A percentile compares a stretch with the other conserved stretches of the same genome.
These are phyloP conservation scores for Begonia peltatifolia DNA, from an alignment of 306 rosid genomes.

Conservation along the genomic window DNA sequence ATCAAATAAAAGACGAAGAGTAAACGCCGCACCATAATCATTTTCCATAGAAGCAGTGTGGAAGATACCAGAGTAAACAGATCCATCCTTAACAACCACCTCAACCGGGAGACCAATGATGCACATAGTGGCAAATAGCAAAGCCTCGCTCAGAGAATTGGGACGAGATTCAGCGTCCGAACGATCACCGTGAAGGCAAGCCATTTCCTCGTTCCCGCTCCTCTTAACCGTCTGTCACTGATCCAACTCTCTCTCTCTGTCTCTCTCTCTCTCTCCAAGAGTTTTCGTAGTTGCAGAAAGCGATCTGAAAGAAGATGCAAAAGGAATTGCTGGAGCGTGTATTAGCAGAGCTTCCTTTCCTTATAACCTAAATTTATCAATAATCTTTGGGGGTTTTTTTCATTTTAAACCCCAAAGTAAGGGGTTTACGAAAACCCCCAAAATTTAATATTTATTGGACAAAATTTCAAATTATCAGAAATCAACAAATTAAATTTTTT, in stretches of 20 bases:
- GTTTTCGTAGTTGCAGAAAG: too few relatives aligned
- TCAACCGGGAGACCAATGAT: constrained; percentile 71
- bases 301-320: too few relatives aligned
- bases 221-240: constrained; percentile 2
- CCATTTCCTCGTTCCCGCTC: constrained; percentile 27
- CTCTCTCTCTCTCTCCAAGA: neutral
- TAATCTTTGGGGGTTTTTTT: too few relatives aligned
- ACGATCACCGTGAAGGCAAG: constrained; percentile 33
- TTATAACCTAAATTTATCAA: too few relatives aligned
- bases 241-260: constrained; percentile 2
- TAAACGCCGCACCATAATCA: constrained; percentile 32
- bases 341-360: too few relatives aligned
- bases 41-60: constrained; percentile 49
- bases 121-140: constrained; percentile 60
- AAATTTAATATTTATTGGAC: too few relatives aligned
- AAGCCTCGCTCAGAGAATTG: constrained; percentile 36
- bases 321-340: too few relatives aligned
- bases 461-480: too few relatives aligned
- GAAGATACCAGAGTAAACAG: constrained; percentile 80
- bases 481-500: too few relatives aligned
- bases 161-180: constrained; percentile 18
- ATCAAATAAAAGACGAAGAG: neutral
- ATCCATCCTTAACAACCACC: constrained; percentile 68
- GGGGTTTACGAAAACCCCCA: too few relatives aligned
- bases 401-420: too few relatives aligned